These are phyloP conservation scores for Fusarium keratoplasticum DNA, from an alignment of 2,329 filamentous ascomycete species.

Conservation along the genomic window DNA sequence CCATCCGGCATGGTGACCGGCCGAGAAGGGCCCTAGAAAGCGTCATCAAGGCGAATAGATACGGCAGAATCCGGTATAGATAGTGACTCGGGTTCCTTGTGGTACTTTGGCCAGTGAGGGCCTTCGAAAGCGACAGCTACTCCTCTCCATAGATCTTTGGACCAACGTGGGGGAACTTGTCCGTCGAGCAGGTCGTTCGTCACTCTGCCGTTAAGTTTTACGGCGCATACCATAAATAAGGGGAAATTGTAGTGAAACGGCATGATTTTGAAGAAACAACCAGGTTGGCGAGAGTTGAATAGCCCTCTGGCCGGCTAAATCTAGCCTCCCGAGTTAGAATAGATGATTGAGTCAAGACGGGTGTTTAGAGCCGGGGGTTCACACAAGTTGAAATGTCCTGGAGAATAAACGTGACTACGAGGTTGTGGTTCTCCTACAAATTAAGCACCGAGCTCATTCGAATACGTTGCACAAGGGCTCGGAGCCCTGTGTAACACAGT, in stretches of 20 bases:
- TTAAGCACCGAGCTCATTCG: background rate
- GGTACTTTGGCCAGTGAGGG: background rate
- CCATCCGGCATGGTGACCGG: background rate
- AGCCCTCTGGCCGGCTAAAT: no score
- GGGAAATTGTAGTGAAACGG: no score
- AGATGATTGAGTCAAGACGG: no score
- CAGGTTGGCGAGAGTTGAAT: no score
- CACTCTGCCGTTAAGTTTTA: no score
- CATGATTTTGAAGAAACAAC: no score
- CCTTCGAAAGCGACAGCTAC: background rate
- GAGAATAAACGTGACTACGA: background rate
- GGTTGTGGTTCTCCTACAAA: background rate
- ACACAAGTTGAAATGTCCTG: background rate
- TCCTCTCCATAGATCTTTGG: background rate
- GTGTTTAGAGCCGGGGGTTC: no score
- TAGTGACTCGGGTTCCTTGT: background rate
- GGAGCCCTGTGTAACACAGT: background rate
- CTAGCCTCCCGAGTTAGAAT: no score
- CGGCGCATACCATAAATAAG: no score
- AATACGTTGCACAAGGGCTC: background rate
- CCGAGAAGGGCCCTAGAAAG: background rate
- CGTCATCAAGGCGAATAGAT: background rate
- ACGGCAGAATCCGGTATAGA: background rate
- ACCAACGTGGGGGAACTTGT: no score
- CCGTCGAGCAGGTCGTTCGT: no score